These are phyloP conservation scores for Phanerodontia chrysosporium DNA, from an alignment of 768 basidiomycete species.

Conservation along the genomic window DNA sequence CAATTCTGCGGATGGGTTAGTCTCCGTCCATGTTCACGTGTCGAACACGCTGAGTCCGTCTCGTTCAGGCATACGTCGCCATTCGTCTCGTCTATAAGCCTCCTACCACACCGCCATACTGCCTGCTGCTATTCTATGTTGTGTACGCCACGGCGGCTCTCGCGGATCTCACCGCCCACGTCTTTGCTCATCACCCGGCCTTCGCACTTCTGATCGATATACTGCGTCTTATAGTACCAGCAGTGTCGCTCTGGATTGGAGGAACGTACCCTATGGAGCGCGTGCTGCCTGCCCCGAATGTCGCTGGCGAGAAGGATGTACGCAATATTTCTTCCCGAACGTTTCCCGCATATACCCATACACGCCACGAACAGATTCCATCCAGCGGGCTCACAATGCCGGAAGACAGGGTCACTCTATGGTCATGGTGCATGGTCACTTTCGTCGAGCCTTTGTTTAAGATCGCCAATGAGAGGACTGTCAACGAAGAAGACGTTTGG, in stretches of 20 bases:
- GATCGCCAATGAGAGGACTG: slow-evolving; percentile 45
- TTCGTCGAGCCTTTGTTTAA: slow-evolving; percentile 61
- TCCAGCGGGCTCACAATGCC: slow-evolving; percentile 49
- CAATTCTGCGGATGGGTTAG: slow-evolving; percentile 47
- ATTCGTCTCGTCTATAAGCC: slow-evolving; percentile 36
- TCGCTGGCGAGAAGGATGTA: slow-evolving; percentile 48
- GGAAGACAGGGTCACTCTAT: slow-evolving; percentile 60
- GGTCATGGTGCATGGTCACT: slow-evolving; percentile 62
- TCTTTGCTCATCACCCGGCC: slow-evolving; percentile 18
- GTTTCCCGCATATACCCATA: slow-evolving; percentile 1
- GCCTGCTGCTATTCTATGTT: slow-evolving; percentile 40
- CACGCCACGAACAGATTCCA: slow-evolving; percentile 36
- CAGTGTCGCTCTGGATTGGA: slow-evolving; percentile 42
- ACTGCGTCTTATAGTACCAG: slow-evolving; percentile 31
- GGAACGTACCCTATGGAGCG: slow-evolving; percentile 54
- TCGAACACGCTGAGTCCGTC: neutral
- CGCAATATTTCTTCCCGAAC: slow-evolving; percentile 14
- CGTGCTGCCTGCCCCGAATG: slow-evolving; percentile 40
- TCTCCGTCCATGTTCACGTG: slow-evolving; percentile 15
- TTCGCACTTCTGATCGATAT: slow-evolving; percentile 20
- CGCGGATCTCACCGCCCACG: slow-evolving; percentile 32
- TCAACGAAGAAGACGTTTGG: slow-evolving; percentile 52
- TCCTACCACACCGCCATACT: slow-evolving; percentile 49
- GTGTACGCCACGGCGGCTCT: slow-evolving; percentile 33
- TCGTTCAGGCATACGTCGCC: slow-evolving; percentile 39